Evolutionary conservation across 2,329 filamentous ascomycete genomes (phyloP).

Genomic region (Nemania sp.): DNA sequence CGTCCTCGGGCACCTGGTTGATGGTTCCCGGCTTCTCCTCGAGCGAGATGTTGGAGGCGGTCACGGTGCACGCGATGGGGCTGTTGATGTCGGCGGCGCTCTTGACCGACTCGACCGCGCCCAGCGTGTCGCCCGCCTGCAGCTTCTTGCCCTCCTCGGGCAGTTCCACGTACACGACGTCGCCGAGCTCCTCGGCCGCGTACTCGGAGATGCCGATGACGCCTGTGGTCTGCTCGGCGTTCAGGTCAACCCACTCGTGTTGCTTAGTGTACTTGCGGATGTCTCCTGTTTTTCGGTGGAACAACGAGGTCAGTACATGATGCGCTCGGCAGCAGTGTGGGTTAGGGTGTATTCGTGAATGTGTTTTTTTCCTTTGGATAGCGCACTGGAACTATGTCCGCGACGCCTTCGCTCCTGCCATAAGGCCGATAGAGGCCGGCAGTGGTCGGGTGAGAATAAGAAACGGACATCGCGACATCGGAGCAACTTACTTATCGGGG

Average conservation of each 20-base stretch:
- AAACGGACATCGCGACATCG: conserved; percentile 41
- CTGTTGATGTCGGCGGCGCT: conserved; percentile 96
- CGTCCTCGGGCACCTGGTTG: conserved; percentile 86
- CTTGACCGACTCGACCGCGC: conserved; percentile 97
- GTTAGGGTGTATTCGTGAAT: too few species aligned
- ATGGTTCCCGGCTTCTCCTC: conserved; percentile 85
- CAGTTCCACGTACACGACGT: conserved; percentile 97
- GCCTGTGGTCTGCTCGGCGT: conserved; percentile 79
- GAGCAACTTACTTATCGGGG: conserved; percentile 49
- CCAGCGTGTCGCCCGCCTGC: conserved; percentile 78
- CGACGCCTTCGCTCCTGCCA: too few species aligned
- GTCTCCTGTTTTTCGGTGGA: conserved; percentile 48
- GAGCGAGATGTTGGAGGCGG: conserved; percentile 71
- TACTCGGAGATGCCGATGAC: conserved; percentile 85
- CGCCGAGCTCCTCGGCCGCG: conserved; percentile 88
- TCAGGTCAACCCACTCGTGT: conserved; percentile 96
- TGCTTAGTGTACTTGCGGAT: conserved; percentile 92
- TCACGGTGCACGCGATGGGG: conserved; percentile 77
- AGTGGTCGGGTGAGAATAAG: neutral
- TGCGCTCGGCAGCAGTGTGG: neutral
- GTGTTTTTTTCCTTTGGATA: too few species aligned
- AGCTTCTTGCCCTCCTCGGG: conserved; percentile 72
- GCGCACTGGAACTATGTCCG: too few species aligned
- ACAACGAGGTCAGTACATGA: neutral
- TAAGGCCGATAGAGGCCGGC: neutral